Evolutionary conservation across 257 asterid species (phyloP).

Genomic region (Ajuga chamaepitys): DNA sequence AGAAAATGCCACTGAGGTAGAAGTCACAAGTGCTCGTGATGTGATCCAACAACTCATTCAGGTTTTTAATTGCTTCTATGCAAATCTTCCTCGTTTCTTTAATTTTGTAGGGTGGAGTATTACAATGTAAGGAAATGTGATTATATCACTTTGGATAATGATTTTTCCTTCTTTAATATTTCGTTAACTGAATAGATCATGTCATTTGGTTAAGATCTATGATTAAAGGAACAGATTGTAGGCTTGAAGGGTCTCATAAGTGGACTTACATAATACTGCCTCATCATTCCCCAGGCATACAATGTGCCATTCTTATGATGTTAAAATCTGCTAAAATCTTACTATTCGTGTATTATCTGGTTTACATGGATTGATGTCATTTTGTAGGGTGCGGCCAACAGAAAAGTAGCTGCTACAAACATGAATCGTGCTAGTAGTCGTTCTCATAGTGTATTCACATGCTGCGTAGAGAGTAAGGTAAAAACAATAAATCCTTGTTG

Average conservation of each 20-base stretch:
- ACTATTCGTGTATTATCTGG: not conserved
- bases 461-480: conserved; percentile 92
- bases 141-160: no score
- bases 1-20: conserved; percentile 84
- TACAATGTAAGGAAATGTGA: no score
- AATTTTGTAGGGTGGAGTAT: not conserved
- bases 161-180: not conserved
- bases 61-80: conserved; percentile 37
- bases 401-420: conserved; percentile 97
- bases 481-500: conserved; percentile 1
- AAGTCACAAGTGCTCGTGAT: conserved; percentile 89
- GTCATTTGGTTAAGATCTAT: not conserved
- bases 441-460: conserved; percentile 96
- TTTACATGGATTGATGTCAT: conserved; percentile 5
- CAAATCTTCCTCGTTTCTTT: not conserved
- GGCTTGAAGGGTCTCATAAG: not conserved
- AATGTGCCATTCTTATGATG: not conserved
- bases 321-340: not conserved
- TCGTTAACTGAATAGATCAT: not conserved
- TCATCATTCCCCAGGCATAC: not conserved
- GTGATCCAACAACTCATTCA: conserved; percentile 91
- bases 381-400: conserved; percentile 84
- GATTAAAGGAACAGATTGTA: not conserved
- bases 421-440: conserved; percentile 99
- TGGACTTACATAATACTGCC: not conserved